Conservation (phyloP, 1,139 yeast genomes). For the Lodderomyces parapsilosis region DNA sequence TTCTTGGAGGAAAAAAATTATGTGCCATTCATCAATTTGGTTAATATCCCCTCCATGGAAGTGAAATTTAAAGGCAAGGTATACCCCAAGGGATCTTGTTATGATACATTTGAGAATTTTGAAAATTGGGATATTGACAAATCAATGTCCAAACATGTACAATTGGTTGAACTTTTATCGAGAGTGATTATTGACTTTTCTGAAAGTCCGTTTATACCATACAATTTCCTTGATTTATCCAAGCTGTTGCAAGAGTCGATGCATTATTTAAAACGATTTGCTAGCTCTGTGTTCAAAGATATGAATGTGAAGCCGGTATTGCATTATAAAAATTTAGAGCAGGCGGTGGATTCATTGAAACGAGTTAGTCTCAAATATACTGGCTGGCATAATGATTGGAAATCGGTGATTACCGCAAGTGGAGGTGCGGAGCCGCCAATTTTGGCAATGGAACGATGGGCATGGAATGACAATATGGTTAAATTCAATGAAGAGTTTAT, state of each 20-base stretch:
- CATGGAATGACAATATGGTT: conserved; percentile 71
- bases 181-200: conserved; percentile 53
- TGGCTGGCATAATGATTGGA: conserved; percentile 59
- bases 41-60: conserved; percentile 71
- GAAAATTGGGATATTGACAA: conserved; percentile 49
- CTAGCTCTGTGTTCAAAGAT: conserved; percentile 13
- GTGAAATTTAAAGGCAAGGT: conserved; percentile 46
- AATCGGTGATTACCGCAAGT: conserved; percentile 29
- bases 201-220: conserved; percentile 79
- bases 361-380: conserved; percentile 27
- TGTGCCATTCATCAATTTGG: conserved; percentile 60
- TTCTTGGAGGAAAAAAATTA: conserved; percentile 61
- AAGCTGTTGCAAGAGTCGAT: conserved; percentile 42
- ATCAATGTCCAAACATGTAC: conserved; percentile 54
- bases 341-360: conserved; percentile 24
- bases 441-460: conserved; percentile 69
- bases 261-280: conserved; percentile 41
- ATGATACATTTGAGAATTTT: conserved; percentile 64
- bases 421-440: conserved; percentile 65
- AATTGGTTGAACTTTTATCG: conserved; percentile 58
- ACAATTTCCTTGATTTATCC: conserved; percentile 53
- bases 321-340: conserved; percentile 26
- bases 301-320: conserved; percentile 22
- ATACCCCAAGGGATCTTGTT: conserved; percentile 64
- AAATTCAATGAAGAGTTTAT: conserved; percentile 56